phyloP scores from a whole-genome alignment of 2,329 filamentous ascomycete genomes.

The Coleophoma crateriformis region DNA sequence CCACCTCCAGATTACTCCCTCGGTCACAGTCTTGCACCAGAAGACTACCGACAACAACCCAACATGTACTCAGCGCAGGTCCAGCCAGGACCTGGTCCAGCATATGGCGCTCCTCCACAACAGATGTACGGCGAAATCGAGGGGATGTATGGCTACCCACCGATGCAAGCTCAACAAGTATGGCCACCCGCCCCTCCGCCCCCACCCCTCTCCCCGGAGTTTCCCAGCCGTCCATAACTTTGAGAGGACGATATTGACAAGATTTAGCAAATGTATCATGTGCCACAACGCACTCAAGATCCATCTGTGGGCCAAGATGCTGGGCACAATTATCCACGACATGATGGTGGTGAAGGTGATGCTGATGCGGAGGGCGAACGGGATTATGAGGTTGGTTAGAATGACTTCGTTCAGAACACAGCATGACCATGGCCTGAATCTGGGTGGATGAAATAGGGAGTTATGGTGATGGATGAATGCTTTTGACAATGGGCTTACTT shows the following conservation, averaged over 20 bases:
- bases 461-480: background rate
- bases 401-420: constrained; percentile 7
- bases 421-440: background rate
- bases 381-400: constrained; percentile 33
- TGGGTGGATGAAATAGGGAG: background rate
- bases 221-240: background rate
- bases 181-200: constrained; percentile 19
- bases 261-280: constrained; percentile 33
- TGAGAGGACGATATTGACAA: constrained; percentile 1
- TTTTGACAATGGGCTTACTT: no score
- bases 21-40: constrained; percentile 58
- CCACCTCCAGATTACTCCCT: constrained; percentile 56
- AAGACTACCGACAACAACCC: constrained; percentile 75
- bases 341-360: constrained; percentile 34
- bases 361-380: constrained; percentile 38
- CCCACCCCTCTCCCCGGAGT: background rate
- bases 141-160: constrained; percentile 78
- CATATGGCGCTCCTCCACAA: constrained; percentile 69
- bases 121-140: constrained; percentile 79
- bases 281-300: constrained; percentile 30
- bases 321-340: constrained; percentile 29
- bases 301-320: constrained; percentile 30
- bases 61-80: constrained; percentile 80
- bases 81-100: constrained; percentile 63
- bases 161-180: constrained; percentile 81